These are phyloP conservation scores for Carex arenaria DNA, from an alignment of 202 grass and related monocot genomes.

Conservation along the genomic window DNA sequence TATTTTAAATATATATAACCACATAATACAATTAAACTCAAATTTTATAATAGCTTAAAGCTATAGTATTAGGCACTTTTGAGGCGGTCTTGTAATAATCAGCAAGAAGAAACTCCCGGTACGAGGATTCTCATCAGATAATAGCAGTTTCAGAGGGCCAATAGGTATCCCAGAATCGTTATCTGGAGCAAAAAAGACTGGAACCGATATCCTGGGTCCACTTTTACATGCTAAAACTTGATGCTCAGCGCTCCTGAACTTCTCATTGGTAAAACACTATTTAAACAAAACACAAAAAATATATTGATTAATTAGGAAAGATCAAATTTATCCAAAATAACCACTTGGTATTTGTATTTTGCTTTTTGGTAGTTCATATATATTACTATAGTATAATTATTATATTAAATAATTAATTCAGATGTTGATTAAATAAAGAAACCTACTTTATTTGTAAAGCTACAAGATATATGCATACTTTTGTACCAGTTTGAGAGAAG, in stretches of 20 bases:
- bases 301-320: not conserved
- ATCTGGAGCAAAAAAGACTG: not conserved
- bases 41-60: not conserved
- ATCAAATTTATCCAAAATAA: not conserved
- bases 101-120: not conserved
- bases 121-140: constrained; percentile 21
- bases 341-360: no score
- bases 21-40: no score
- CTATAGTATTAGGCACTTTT: not conserved
- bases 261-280: constrained; percentile 29
- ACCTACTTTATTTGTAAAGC: not conserved
- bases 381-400: no score
- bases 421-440: no score
- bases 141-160: constrained; percentile 20
- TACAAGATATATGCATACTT: not conserved
- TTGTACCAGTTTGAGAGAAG: not conserved
- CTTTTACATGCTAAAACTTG: constrained; percentile 4
- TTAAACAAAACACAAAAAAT: not conserved
- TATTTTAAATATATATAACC: no score
- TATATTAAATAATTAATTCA: no score
- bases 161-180: not conserved
- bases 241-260: constrained; percentile 27
- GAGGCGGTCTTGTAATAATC: not conserved
- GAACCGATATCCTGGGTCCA: constrained; percentile 18
- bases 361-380: no score